phyloP scores from a whole-genome alignment of 345 rosid genomes.

The Cardamine occulta region DNA sequence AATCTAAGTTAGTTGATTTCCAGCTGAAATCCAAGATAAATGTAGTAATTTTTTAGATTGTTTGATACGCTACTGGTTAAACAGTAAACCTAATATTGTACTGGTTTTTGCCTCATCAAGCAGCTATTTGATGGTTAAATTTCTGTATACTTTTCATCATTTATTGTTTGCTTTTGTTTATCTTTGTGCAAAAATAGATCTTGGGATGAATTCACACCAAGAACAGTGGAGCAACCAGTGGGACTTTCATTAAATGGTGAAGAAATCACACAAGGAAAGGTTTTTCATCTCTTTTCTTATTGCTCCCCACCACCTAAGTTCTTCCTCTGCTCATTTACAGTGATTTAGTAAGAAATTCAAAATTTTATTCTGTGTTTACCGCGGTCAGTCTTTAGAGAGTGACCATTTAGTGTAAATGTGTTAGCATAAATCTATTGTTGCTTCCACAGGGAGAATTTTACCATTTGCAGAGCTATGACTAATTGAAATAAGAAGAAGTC shows the following conservation, averaged over 20 bases:
- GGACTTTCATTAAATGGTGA: constrained; percentile 45
- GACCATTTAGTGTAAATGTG: constrained; percentile 3
- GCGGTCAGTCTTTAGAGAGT: neutral
- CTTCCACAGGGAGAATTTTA: neutral
- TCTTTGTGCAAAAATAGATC: constrained; percentile 33
- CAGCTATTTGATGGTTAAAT: constrained; percentile 25
- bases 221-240: constrained; percentile 36
- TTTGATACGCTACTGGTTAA: neutral
- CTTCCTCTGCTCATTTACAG: constrained; percentile 21
- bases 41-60: neutral
- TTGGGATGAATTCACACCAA: constrained; percentile 32
- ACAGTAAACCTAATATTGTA: constrained; percentile 3
- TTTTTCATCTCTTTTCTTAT: constrained; percentile 42
- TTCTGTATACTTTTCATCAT: constrained; percentile 31
- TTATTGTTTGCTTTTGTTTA: constrained; percentile 28
- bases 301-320: constrained; percentile 33
- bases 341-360: neutral
- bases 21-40: constrained; percentile 1
- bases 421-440: constrained; percentile 1
- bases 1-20: neutral
- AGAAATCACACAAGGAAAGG: constrained; percentile 41
- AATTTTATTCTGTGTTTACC: neutral
- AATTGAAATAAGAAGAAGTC: constrained; percentile 9
- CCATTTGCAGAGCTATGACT: constrained; percentile 1
- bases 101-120: constrained; percentile 17